Evolutionary conservation across 805 yeast genomes (phyloP).

Genomic region (Diddensiella caesifluorescens): DNA sequence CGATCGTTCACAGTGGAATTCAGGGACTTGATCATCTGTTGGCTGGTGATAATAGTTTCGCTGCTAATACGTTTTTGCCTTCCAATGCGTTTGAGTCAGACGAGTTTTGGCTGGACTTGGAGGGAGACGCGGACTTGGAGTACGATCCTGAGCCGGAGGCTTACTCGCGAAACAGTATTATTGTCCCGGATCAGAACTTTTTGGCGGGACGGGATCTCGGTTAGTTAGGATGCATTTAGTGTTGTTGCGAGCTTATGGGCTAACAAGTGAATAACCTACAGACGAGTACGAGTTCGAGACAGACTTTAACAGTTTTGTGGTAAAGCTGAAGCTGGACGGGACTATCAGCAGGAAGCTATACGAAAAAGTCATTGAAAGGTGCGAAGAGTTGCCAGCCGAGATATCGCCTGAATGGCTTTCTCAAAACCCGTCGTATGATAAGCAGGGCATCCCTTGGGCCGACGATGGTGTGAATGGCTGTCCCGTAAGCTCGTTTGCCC

Average conservation of each 20-base stretch:
- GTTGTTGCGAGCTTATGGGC: too few relatives aligned
- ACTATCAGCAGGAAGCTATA: not conserved
- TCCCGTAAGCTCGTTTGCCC: conserved; percentile 11
- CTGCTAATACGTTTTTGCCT: too few relatives aligned
- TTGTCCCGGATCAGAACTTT: not conserved
- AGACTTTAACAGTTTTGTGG: conserved; percentile 3
- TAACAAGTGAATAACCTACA: too few relatives aligned
- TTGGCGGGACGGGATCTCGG: conserved; percentile 1
- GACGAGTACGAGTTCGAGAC: conserved; percentile 4
- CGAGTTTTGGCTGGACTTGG: too few relatives aligned
- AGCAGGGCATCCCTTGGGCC: conserved; percentile 31
- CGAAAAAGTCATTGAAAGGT: not conserved
- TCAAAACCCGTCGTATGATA: conserved; percentile 25
- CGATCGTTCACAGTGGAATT: too few relatives aligned
- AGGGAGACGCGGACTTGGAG: too few relatives aligned
- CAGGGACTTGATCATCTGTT: too few relatives aligned
- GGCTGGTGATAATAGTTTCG: too few relatives aligned
- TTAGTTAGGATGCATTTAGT: too few relatives aligned
- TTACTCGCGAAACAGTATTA: too few relatives aligned
- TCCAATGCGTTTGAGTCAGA: too few relatives aligned
- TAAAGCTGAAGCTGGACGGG: conserved; percentile 1
- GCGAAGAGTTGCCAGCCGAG: not conserved
- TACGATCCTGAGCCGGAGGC: too few relatives aligned
- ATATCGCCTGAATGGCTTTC: not conserved
- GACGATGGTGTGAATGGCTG: conserved; percentile 4